Conservation (phyloP, 441 rosid genomes). For the Francoa sonchifolia region DNA sequence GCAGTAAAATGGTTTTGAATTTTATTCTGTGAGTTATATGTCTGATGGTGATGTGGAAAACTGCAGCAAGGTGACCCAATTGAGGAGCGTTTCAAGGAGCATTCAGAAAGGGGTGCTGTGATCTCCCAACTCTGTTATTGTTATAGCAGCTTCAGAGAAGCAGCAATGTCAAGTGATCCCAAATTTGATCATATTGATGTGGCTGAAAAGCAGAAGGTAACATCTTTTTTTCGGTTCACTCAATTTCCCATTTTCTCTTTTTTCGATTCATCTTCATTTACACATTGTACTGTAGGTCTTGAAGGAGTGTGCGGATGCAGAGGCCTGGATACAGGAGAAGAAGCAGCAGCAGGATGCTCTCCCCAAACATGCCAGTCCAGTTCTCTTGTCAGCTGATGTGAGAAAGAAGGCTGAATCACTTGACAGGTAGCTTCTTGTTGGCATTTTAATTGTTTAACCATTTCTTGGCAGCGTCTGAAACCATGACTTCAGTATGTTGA, state of each 20-base stretch:
- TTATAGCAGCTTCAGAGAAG: constrained; percentile 77
- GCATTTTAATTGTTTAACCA: too few species aligned
- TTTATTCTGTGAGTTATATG: not conserved
- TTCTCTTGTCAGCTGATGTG: constrained; percentile 66
- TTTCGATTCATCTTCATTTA: too few species aligned
- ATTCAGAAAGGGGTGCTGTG: constrained; percentile 53
- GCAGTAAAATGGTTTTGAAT: too few species aligned
- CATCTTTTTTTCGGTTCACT: too few species aligned
- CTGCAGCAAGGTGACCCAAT: constrained; percentile 84
- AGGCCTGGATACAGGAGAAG: constrained; percentile 87
- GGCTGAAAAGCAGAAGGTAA: constrained; percentile 81
- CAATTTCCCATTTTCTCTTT: too few species aligned
- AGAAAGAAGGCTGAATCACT: constrained; percentile 71
- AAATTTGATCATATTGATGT: constrained; percentile 94
- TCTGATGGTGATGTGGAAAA: not conserved
- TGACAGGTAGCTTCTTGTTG: constrained; percentile 53
- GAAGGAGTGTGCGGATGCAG: constrained; percentile 74
- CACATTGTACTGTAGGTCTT: constrained; percentile 33
- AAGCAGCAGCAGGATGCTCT: constrained; percentile 72
- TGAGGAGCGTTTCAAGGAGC: constrained; percentile 68
- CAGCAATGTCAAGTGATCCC: constrained; percentile 60
- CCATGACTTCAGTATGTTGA: too few species aligned
- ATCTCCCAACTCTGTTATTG: constrained; percentile 63
- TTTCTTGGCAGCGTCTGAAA: too few species aligned
- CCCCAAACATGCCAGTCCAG: constrained; percentile 64